phyloP scores from a whole-genome alignment of 345 rosid genomes.

The Crucihimalaya himalaica region DNA sequence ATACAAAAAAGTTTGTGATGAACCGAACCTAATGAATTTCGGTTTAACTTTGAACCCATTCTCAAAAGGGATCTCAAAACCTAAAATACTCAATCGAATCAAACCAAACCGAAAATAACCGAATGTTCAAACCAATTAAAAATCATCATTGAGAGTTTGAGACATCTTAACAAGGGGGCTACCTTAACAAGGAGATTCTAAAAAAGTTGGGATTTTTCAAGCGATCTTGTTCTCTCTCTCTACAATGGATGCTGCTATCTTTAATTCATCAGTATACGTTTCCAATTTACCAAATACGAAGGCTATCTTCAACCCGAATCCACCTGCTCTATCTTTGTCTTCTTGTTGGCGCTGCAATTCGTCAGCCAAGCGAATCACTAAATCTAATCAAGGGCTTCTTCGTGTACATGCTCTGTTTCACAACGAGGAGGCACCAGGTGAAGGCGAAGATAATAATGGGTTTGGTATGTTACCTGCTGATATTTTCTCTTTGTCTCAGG shows the following conservation, averaged over 20 bases:
- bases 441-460: constrained; percentile 50
- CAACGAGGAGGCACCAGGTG: constrained; percentile 49
- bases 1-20: background rate
- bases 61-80: background rate
- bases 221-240: background rate
- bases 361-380: constrained; percentile 41
- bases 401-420: constrained; percentile 48
- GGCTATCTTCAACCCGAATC: constrained; percentile 29
- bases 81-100: background rate
- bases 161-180: no score
- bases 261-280: constrained; percentile 43
- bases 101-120: background rate
- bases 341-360: constrained; percentile 38
- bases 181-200: background rate
- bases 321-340: constrained; percentile 41
- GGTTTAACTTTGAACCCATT: background rate
- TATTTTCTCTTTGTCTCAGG: constrained; percentile 55
- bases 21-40: background rate
- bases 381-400: constrained; percentile 41
- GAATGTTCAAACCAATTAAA: background rate
- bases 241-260: constrained; percentile 57
- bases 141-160: no score
- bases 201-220: constrained; percentile 12
- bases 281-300: constrained; percentile 48
- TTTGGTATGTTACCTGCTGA: constrained; percentile 49